Base-by-base conservation (phyloP, 345 rosid genomes). In the Viola odorata region DNA sequence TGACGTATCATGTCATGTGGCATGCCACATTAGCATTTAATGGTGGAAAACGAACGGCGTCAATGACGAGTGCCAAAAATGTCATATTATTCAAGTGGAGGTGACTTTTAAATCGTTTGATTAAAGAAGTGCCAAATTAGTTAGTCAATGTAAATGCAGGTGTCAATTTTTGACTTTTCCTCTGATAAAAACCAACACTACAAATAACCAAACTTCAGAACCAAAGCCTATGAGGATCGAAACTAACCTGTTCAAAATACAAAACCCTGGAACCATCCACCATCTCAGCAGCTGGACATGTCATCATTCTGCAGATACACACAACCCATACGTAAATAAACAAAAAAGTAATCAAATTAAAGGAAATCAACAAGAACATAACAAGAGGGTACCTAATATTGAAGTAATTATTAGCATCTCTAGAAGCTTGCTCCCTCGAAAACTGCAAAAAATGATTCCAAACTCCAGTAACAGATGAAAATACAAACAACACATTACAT, bases 221-320 rank as follows among this genome's bases (percentile, higher is more conserved):
- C 10, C 23, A 14, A n/a, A 54, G 3, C 36, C 12, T 14, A 12
- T 55, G 37, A 56, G 57, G 16, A 49, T 17, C 57, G 11, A 54
- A 62, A 78, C 76, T 45, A 61, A 86, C 96, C 72, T 86, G 96
- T 68, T 91, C 94, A 5, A 84, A 74, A 72, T 86, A 88, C 66
- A 86, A 78, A 75, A 81, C 82, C 73, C 84, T 85, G 8, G 91
- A 85, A 72, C 92, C 95, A 82, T 86, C 95, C 59, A 80, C 92
- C 98, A 88, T 81, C 54, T 88, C 96, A 17, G 96, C 91, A 45
- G 96, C 96, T 0, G 98, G 90, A 67, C 94, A 88, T 4, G 85
- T 77, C 53, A 83, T 73, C 82, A 81, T 73, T 78, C 97, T 91
- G 84, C 77, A 73, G 6, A 64, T 32, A 67, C 23, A 65, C 57